Percentiles rank a stretch among this genome's conserved stretches.
phyloP scores from a whole-genome alignment of 73 alveolate species.

The Paramecium pentaurelia region DNA sequence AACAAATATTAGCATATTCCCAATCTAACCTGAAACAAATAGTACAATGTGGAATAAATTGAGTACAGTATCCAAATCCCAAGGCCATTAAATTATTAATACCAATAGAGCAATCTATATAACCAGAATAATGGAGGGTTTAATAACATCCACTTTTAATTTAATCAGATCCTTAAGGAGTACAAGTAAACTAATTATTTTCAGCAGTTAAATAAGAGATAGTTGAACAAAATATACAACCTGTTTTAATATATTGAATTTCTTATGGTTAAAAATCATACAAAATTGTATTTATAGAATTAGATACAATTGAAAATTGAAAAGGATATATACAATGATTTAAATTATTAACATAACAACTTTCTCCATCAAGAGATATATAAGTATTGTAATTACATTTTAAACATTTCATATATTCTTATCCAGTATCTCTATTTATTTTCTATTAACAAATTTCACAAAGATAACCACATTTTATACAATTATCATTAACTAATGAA shows the following conservation, averaged over 20 bases:
- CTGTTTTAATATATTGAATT: not conserved
- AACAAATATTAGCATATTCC: not conserved
- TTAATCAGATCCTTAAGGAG: not conserved
- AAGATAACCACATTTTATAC: not conserved
- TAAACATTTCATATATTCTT: not conserved
- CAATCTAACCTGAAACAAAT: not conserved
- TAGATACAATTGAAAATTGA: not conserved
- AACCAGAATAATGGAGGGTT: not conserved
- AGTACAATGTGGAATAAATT: not conserved
- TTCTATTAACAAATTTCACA: not conserved
- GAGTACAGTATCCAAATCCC: not conserved
- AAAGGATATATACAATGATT: not conserved
- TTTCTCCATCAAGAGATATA: not conserved
- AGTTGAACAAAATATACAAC: not conserved
- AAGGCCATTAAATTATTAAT: not conserved
- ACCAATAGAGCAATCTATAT: not conserved
- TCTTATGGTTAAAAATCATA: not conserved
- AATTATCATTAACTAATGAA: not conserved
- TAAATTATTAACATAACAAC: not conserved
- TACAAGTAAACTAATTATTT: not conserved
- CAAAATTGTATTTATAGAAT: not conserved
- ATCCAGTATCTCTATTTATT: not conserved
- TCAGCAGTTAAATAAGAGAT: not conserved
- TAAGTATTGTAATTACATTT: not conserved
- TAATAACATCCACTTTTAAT: not conserved